Evolutionary conservation across 805 yeast species (phyloP), one percentile per base, ranked within the genome.

Genomic region (Candida alai): DNA sequence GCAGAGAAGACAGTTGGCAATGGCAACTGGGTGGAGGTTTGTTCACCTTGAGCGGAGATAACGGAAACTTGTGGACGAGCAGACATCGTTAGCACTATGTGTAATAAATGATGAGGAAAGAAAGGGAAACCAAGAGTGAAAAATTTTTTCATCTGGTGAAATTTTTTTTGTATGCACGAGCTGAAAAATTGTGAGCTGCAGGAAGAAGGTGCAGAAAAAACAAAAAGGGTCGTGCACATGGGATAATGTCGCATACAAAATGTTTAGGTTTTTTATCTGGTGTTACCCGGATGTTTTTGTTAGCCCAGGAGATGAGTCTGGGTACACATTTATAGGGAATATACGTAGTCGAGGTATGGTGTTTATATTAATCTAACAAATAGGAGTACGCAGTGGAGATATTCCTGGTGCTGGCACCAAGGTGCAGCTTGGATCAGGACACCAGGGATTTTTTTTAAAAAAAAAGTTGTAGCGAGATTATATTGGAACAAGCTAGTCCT

Each of bases 1-100:
- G 98, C 96, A 74, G 87, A 72, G 85, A 93, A 93, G 65, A 93
- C 97, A 63, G 96, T 95, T 76, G 99, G 98, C 64, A 93, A 79
- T 60, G 95, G 86, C 57, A 89, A 72, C 59, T 90, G 78, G 58
- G 85, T 58, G 56, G 85, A 73, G 67, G 95, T 73, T 64, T 84
- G 78, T 71, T 83, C 84, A 71, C 97, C 97, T 69, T 78, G 65
- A 63, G 79, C 70, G 66, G 95, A 74, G 73, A 84, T 76, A 63
- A 94, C 97, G 60, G 97, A 76, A 69, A 93, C 97, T 78, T 86
- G 95, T 65, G 98, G 97, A 74, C 96, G 88, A 54, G 70, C 49
- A 56, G 74, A 72, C 73, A 73, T 73, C 58, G 47, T 58, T 44
- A 39, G 44, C 43, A 34, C 36, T 47, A 40, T 44, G 40, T 34